Evolutionary conservation across 2,329 filamentous ascomycete genomes (phyloP).

Genomic region (Ascochyta lentis): DNA sequence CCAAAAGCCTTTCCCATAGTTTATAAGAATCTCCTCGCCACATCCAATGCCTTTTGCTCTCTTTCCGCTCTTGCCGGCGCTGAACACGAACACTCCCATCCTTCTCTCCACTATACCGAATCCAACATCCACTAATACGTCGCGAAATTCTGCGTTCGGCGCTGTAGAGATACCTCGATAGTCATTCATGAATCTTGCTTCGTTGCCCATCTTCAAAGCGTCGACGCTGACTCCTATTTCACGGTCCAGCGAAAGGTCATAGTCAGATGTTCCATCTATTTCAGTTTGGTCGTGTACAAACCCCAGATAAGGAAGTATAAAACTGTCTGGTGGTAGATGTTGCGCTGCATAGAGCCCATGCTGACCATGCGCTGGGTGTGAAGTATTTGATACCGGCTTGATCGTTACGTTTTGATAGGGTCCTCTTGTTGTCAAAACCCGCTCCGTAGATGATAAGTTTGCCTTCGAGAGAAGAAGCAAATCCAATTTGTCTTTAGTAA

Average conservation of each 20-base stretch:
- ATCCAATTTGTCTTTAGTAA: slow-evolving; percentile 30
- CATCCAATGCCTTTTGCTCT: slow-evolving; percentile 55
- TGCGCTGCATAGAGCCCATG: slow-evolving; percentile 56
- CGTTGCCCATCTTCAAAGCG: slow-evolving; percentile 57
- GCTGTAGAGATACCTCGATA: slow-evolving; percentile 56
- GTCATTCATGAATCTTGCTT: slow-evolving; percentile 61
- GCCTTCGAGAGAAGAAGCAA: slow-evolving; percentile 31
- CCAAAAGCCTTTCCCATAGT: slow-evolving; percentile 62
- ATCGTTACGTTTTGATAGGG: slow-evolving; percentile 53
- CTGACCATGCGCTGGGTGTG: slow-evolving; percentile 58
- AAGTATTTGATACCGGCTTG: slow-evolving; percentile 46
- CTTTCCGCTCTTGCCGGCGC: slow-evolving; percentile 55
- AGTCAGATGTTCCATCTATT: slow-evolving; percentile 54
- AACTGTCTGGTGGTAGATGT: slow-evolving; percentile 53
- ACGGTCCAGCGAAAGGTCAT: slow-evolving; percentile 60
- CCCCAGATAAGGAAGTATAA: slow-evolving; percentile 60
- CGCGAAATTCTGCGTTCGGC: slow-evolving; percentile 55
- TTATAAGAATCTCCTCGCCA: slow-evolving; percentile 61
- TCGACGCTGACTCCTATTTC: slow-evolving; percentile 58
- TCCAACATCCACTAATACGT: slow-evolving; percentile 48
- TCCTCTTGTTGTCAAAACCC: slow-evolving; percentile 21
- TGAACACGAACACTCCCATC: slow-evolving; percentile 60
- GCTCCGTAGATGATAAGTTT: slow-evolving; percentile 22
- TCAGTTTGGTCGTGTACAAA: slow-evolving; percentile 55
- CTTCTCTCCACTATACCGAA: slow-evolving; percentile 53